Percentiles rank a stretch among this genome's conserved stretches.
Evolutionary conservation across 2,329 filamentous ascomycete species (phyloP).

Genomic region (Elsinoe perseae): DNA sequence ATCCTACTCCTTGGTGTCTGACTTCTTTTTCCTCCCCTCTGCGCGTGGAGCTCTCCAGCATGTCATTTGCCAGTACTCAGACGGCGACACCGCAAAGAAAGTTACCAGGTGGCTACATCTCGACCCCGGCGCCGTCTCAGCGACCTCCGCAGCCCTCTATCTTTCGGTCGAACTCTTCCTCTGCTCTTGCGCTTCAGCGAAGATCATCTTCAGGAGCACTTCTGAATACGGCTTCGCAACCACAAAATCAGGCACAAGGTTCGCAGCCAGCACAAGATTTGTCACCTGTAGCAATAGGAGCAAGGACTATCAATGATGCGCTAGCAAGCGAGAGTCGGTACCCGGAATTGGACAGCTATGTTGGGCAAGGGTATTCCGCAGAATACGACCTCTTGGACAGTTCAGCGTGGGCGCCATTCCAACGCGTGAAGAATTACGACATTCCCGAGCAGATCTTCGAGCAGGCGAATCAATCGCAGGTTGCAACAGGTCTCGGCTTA

Average conservation of each 20-base stretch:
- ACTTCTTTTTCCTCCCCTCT: not conserved
- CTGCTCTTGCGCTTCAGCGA: conserved; percentile 9
- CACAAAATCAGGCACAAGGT: not conserved
- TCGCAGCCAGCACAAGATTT: conserved; percentile 27
- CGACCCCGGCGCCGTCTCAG: conserved; percentile 9
- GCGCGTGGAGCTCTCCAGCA: conserved; percentile 2
- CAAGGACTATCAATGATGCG: conserved; percentile 72
- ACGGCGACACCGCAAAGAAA: conserved; percentile 14
- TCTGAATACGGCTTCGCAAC: conserved; percentile 14
- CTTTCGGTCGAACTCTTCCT: conserved; percentile 15
- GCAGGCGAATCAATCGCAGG: conserved; percentile 79
- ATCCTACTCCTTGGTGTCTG: not conserved
- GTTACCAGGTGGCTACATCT: conserved; percentile 11
- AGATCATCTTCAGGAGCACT: conserved; percentile 18
- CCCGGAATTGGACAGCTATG: conserved; percentile 82
- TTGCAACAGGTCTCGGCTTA: conserved; percentile 87
- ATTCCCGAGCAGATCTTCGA: conserved; percentile 90
- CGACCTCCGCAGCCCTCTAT: conserved; percentile 12
- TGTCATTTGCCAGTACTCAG: conserved; percentile 14
- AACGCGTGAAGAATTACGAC: conserved; percentile 75
- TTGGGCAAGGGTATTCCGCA: conserved; percentile 75
- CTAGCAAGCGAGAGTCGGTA: conserved; percentile 70
- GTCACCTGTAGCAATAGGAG: conserved; percentile 69
- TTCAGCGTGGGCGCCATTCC: conserved; percentile 77
- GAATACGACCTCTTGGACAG: conserved; percentile 73